Evolutionary conservation across 2,329 filamentous ascomycete genomes (phyloP), one percentile per base, ranked within the genome.

Genomic region (Colletotrichum sp.): DNA sequence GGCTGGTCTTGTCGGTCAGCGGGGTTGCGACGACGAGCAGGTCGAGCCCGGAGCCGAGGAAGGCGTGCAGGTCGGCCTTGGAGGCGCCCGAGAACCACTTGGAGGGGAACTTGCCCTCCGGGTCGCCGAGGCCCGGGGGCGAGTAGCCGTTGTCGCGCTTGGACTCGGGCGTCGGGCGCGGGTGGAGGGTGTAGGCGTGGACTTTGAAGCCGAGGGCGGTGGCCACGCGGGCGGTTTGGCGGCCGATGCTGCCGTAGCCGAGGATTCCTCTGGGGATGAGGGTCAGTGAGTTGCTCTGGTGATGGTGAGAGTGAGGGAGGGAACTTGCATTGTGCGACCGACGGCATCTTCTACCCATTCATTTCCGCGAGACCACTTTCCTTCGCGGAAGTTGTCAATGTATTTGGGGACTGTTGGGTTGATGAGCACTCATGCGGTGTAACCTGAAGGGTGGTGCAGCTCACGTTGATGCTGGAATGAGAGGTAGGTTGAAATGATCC

Each of bases 181-280:
- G 89, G 31, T 90, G 90, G 0, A 93, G 91, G 0, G 94, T 96
- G 84, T 93, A 95, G 1, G 94, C 94, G 79, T 95, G 87, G 1
- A 96, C 90, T 33, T 91, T 87, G 88, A 94, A 92, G 21, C 94
- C 94, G 78, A 95, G 82, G 3, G 92, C 92, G 16, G 86, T 86
- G 13, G 89, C 89, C 5, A 94, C 87, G 11, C 87, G 86, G 5
- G 88, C 89, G 6, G 84, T 84, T 72, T 90, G 88, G 1, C 89
- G 84, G 11, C 89, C 89, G 67, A 90, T 90, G 67, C 83, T 84
- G 16, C 89, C 88, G 74, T 90, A 90, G 9, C 89, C 88, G 5
- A 90, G 81, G 29, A 90, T 87, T 4, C 87, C 87, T 61, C 87
- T 88, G 75, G 21, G 6, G 18, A 5, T 4, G 43, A 51, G 13